These are phyloP conservation scores for Pythium sukuiense DNA, from an alignment of 352 stramenopile species.

Conservation along the genomic window DNA sequence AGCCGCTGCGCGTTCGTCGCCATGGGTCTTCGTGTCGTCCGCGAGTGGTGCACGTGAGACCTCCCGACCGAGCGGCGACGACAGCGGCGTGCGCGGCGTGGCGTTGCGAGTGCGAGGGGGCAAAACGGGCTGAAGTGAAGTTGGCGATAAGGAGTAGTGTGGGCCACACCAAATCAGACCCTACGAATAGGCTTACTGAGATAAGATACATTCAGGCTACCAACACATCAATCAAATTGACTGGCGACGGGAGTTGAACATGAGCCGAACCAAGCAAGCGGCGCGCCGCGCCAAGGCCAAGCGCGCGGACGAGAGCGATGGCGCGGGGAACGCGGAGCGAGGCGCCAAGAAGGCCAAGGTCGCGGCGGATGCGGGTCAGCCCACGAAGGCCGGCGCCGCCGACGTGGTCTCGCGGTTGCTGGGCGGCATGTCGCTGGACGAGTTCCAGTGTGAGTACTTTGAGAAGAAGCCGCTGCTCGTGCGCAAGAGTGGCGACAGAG, in stretches of 20 bases:
- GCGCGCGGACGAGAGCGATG: constrained; percentile 23
- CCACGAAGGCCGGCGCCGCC: background rate
- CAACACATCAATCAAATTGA: background rate
- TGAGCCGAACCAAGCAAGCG: constrained; percentile 52
- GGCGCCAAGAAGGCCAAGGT: constrained; percentile 44
- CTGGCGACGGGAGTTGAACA: constrained; percentile 28
- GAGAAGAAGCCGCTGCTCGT: constrained; percentile 86
- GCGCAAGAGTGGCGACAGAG: constrained; percentile 43
- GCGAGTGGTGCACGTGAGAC: background rate
- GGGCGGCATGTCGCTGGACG: constrained; percentile 56
- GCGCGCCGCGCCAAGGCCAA: constrained; percentile 42
- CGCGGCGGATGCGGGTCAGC: constrained; percentile 13
- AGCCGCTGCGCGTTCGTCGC: constrained; percentile 5
- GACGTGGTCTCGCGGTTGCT: constrained; percentile 48
- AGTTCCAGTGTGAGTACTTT: constrained; percentile 76
- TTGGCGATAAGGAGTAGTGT: background rate
- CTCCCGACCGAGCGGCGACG: background rate
- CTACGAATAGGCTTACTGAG: constrained; percentile 3
- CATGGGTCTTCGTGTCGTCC: constrained; percentile 8
- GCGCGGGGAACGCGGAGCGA: constrained; percentile 7
- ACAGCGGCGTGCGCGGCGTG: constrained; percentile 1
- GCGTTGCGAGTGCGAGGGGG: constrained; percentile 13
- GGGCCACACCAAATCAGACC: constrained; percentile 12
- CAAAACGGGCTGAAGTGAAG: constrained; percentile 16
- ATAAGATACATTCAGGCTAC: background rate